Base-by-base conservation (phyloP, 176 grass and related monocot genomes). In the Oryza longistaminata region DNA sequence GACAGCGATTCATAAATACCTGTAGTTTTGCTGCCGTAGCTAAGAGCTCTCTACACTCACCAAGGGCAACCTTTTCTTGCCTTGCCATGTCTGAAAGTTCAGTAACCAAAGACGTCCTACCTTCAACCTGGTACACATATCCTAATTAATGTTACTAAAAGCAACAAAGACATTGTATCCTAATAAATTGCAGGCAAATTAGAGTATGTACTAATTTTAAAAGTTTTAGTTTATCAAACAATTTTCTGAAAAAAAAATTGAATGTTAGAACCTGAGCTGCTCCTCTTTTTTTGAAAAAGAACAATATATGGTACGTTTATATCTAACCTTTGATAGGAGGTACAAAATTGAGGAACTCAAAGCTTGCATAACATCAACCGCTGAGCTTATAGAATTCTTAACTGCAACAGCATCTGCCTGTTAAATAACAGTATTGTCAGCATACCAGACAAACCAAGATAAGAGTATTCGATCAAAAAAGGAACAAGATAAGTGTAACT, bases 321-420 rank as follows among this genome's bases (percentile, higher is more conserved):
- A 78, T 66, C 39, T 73, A 66, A 96, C 93, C 93, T 89, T 96
- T 43, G 84, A 81, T 64, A 85, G 39, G 76, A 93, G 68, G 79
- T 81, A 85, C 86, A 65, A 74, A 83, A 93, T 84, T 1, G 93
- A 87, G 39, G 93, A 93, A 58, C 69, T 79, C 86, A 91, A 83
- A 49, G 83, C 62, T 83, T 96, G 88, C 92, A 97, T 97, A 72
- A 91, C 88, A 81, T 97, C 90, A 82, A 94, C 73, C 19, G 92
- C 85, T 68, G 94, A 97, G 77, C 83, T 92, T 85, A 97, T 34
- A 73, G 88, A 92, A 81, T 94, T 97, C 66, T 90, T 97, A 58
- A 92, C 73, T 72, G 80, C 83, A 87, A 92, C 68, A 87, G 61
- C 67, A 73, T 94, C 83, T 46, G 88, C 92, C 94, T 97, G 86